These are phyloP conservation scores for Dothideomycetes sp. DNA, from an alignment of 2,329 filamentous ascomycete genomes.

Conservation along the genomic window DNA sequence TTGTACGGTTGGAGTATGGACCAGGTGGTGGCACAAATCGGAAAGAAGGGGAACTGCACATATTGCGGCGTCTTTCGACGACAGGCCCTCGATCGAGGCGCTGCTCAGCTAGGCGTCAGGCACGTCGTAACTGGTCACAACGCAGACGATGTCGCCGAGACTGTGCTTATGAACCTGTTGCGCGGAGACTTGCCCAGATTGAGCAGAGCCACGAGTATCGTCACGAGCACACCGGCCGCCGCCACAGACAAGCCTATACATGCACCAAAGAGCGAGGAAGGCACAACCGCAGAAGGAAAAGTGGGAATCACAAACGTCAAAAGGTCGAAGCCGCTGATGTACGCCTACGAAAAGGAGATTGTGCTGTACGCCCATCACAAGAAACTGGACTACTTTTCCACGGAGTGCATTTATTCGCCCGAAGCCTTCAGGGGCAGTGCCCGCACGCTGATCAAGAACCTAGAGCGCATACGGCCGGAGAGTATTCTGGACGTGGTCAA, in stretches of 20 bases:
- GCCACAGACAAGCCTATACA: slow-evolving; percentile 6
- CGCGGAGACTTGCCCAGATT: slow-evolving; percentile 81
- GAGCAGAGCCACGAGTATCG: slow-evolving; percentile 78
- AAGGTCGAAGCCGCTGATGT: slow-evolving; percentile 92
- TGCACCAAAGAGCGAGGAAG: slow-evolving; percentile 14
- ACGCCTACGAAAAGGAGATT: slow-evolving; percentile 98
- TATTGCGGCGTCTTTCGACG: slow-evolving; percentile 95
- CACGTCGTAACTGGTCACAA: slow-evolving; percentile 98
- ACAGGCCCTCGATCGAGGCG: slow-evolving; percentile 86
- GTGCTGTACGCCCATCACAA: slow-evolving; percentile 96
- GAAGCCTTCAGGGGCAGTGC: slow-evolving; percentile 94
- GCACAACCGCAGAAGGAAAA: slow-evolving; percentile 11
- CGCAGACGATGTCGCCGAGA: slow-evolving; percentile 94
- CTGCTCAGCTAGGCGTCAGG: slow-evolving; percentile 73
- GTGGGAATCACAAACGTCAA: slow-evolving; percentile 65
- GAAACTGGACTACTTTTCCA: slow-evolving; percentile 94
- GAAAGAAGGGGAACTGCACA: slow-evolving; percentile 97
- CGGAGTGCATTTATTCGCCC: slow-evolving; percentile 95
- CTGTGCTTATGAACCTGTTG: slow-evolving; percentile 92
- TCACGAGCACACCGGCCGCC: slow-evolving; percentile 49
- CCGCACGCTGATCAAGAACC: slow-evolving; percentile 81
- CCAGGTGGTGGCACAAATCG: slow-evolving; percentile 89
- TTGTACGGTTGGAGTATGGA: slow-evolving; percentile 99
- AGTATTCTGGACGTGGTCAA: slow-evolving; percentile 90
- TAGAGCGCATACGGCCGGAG: slow-evolving; percentile 86